Evolutionary conservation across 352 stramenopile genomes (phyloP).

Genomic region (Phytophthora pseudosyringae): DNA sequence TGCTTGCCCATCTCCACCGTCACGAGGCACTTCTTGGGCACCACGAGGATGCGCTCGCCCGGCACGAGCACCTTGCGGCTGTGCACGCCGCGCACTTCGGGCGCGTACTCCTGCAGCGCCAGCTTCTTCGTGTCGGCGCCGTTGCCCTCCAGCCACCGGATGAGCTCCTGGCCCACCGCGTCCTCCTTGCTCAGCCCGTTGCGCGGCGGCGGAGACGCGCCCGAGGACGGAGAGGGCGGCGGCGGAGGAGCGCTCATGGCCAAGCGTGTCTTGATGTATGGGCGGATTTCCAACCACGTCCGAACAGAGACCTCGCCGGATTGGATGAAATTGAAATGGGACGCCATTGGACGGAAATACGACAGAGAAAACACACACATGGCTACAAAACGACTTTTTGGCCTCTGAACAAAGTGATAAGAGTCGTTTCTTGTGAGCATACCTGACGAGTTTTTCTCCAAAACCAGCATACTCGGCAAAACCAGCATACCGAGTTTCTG

Average conservation of each 20-base stretch:
- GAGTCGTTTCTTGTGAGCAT: no score
- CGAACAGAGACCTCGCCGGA: neutral
- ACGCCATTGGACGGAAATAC: no score
- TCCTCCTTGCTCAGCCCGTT: slow-evolving; percentile 38
- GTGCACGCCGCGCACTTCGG: slow-evolving; percentile 94
- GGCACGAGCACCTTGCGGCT: slow-evolving; percentile 85
- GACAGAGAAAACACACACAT: no score
- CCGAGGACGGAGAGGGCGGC: slow-evolving; percentile 3
- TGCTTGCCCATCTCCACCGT: slow-evolving; percentile 99
- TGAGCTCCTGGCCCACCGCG: slow-evolving; percentile 66
- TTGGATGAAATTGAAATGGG: neutral
- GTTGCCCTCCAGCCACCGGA: slow-evolving; percentile 76
- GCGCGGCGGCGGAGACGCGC: slow-evolving; percentile 1
- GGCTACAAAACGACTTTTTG: no score
- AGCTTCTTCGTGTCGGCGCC: slow-evolving; percentile 84
- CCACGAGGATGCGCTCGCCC: slow-evolving; percentile 90
- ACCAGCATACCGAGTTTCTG: no score
- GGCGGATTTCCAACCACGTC: neutral
- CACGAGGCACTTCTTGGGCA: slow-evolving; percentile 97
- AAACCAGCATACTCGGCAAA: no score
- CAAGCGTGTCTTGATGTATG: slow-evolving; percentile 17
- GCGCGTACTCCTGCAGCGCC: slow-evolving; percentile 87
- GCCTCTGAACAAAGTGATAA: no score
- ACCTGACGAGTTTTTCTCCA: no score
- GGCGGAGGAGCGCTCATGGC: slow-evolving; percentile 43